These are phyloP conservation scores for Ilyonectria robusta DNA, from an alignment of 2,329 filamentous ascomycete species.

Conservation along the genomic window DNA sequence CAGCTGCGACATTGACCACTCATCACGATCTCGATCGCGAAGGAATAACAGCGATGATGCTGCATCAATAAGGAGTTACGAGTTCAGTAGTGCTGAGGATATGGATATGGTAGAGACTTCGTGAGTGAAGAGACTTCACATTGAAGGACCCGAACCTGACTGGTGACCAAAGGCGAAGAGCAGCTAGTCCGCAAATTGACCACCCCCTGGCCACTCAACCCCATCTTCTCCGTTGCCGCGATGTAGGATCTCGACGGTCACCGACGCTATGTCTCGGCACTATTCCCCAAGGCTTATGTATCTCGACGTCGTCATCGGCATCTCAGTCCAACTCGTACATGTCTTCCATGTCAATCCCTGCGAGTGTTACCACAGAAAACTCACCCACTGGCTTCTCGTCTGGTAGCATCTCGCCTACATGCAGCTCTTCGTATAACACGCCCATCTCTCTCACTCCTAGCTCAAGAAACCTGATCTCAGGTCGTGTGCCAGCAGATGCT, in stretches of 20 bases:
- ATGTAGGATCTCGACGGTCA: conserved; percentile 67
- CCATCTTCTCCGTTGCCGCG: too few relatives aligned
- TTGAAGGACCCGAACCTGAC: conserved; percentile 62
- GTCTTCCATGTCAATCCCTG: conserved; percentile 60
- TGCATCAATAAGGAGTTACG: conserved; percentile 61
- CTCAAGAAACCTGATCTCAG: conserved; percentile 62
- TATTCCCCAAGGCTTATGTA: conserved; percentile 60
- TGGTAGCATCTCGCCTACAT: conserved; percentile 65
- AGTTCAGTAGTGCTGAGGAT: conserved; percentile 57
- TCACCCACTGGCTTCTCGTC: conserved; percentile 63
- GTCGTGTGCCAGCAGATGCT: conserved; percentile 59
- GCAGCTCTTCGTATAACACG: conserved; percentile 65
- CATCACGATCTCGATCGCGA: conserved; percentile 60
- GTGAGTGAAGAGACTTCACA: conserved; percentile 65
- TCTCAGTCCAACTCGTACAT: conserved; percentile 65
- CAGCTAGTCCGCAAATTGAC: conserved; percentile 69
- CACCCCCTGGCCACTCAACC: conserved; percentile 56
- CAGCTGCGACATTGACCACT: conserved; percentile 62
- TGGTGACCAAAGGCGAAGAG: conserved; percentile 67
- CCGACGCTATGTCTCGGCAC: conserved; percentile 65
- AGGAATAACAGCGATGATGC: conserved; percentile 69
- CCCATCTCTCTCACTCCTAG: conserved; percentile 66
- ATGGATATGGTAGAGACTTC: conserved; percentile 66
- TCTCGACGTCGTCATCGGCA: conserved; percentile 60
- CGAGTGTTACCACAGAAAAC: conserved; percentile 59